Base-by-base conservation (phyloP, 306 rosid genomes). In the Quercus variabilis region DNA sequence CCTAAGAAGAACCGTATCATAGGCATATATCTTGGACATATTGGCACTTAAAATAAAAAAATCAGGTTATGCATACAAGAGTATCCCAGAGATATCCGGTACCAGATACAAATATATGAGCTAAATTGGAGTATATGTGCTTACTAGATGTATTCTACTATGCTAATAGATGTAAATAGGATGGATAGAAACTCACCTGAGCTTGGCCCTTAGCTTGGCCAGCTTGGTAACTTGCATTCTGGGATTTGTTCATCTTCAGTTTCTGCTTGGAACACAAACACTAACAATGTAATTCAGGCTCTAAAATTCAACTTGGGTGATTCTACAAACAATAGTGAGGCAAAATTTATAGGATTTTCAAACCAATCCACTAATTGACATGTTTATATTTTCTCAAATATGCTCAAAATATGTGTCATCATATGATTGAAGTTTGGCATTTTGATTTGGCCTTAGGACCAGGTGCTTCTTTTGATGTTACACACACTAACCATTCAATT, bases 171-270 rank as follows among this genome's bases (percentile, higher is more conserved):
- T 14, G 8, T 26, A 30, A 5, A 41, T 15, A 5, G 1, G n/a
- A 6, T 1, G 23, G 1, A 5, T 30, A 52, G 15, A 60, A 43
- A 73, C 78, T 58, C 79, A 80, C 87, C 71, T 82, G 76, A 65
- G 83, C 81, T 77, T 89, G 87, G 72, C 88, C 90, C 21, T 43
- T 52, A 70, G 79, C 83, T 74, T 84, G 83, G 51, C 88, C 88
- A 14, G 89, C 88, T 82, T 89, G 85, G 0, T 71, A 21, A 75
- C 82, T 78, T 5, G 41, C 2, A 10, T 73, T 74, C 25, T 90
- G 79, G 35, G 83, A 77, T 63, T 69, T 73, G 58, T 89, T 25
- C 91, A 85, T 87, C 25, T 41, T 85, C 19, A 2, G 74, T 58
- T 78, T 74, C 33, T 58, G 4, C 69, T 5, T 9, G 3, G 35